These are phyloP conservation scores for Coemansia sp. DNA, from an alignment of 371 early-diverging fungal genomes.

Conservation along the genomic window DNA sequence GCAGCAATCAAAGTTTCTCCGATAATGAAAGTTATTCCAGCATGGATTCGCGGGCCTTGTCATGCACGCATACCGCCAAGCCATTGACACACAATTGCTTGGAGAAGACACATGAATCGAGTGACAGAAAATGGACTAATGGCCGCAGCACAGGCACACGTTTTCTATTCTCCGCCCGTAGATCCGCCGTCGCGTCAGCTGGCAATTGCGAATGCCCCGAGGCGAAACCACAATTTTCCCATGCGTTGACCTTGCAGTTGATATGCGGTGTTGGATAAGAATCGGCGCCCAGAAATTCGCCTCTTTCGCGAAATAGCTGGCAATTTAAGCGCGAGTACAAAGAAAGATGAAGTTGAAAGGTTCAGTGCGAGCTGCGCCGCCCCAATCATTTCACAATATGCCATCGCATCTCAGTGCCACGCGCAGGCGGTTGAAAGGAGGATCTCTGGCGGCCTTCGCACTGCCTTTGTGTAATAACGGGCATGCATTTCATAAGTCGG, in stretches of 20 bases:
- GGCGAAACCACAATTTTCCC: neutral
- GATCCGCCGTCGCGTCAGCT: neutral
- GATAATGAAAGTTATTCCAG: neutral
- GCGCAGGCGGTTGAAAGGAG: neutral
- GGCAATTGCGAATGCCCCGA: slow-evolving; percentile 2
- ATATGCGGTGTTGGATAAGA: neutral
- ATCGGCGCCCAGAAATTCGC: neutral
- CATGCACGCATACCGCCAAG: neutral
- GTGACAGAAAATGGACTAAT: neutral
- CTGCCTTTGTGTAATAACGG: neutral
- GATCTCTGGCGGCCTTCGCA: neutral
- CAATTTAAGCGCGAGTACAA: neutral
- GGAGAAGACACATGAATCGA: neutral
- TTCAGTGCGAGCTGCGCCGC: neutral
- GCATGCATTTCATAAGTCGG: too few species aligned
- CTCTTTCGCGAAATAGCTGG: neutral
- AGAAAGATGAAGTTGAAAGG: neutral
- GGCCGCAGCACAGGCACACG: neutral
- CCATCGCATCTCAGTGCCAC: slow-evolving; percentile 1
- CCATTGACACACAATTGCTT: neutral
- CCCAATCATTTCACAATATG: neutral
- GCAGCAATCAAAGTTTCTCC: neutral
- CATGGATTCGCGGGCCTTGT: neutral
- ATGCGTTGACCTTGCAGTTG: neutral
- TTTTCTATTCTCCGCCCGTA: neutral